A percentile compares a stretch with the other conserved stretches of the same genome.
phyloP scores from a whole-genome alignment of 2,329 filamentous ascomycete genomes.

The Stylonectria norvegica region DNA sequence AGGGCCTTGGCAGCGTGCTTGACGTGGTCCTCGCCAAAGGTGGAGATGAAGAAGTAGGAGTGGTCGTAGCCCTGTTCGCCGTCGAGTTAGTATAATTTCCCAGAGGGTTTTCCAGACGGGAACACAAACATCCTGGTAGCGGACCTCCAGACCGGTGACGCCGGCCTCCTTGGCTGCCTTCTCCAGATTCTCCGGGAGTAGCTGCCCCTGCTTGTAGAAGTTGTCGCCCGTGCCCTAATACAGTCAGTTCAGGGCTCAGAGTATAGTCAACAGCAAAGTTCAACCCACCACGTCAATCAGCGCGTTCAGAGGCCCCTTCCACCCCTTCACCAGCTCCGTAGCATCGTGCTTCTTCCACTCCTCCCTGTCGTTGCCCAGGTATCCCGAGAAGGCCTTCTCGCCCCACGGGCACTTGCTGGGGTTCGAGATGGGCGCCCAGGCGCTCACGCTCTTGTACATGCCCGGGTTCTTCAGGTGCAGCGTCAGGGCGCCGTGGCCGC shows the following conservation, averaged over 20 bases:
- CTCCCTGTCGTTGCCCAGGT: slow-evolving; percentile 73
- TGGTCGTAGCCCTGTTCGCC: slow-evolving; percentile 78
- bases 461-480: slow-evolving; percentile 89
- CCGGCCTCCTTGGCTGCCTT: slow-evolving; percentile 74
- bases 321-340: slow-evolving; percentile 78
- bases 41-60: slow-evolving; percentile 94
- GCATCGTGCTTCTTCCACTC: slow-evolving; percentile 90
- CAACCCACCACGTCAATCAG: slow-evolving; percentile 77
- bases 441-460: slow-evolving; percentile 82
- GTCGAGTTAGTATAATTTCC: slow-evolving; percentile 2
- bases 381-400: slow-evolving; percentile 89
- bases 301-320: slow-evolving; percentile 67
- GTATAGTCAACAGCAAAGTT: neutral
- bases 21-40: slow-evolving; percentile 86
- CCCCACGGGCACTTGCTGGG: slow-evolving; percentile 87
- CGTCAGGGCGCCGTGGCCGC: slow-evolving; percentile 90
- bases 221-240: slow-evolving; percentile 81
- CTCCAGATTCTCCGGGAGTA: slow-evolving; percentile 90
- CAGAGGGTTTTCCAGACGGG: neutral
- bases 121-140: slow-evolving; percentile 69
- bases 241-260: too few relatives aligned
- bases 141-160: slow-evolving; percentile 67
- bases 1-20: slow-evolving; percentile 88
- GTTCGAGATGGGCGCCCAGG: slow-evolving; percentile 88
- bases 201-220: slow-evolving; percentile 92